A percentile compares a stretch with the other conserved stretches of the same genome.
phyloP scores from a whole-genome alignment of 192 early-diverging fungal genomes.

The Coemansia sp. region DNA sequence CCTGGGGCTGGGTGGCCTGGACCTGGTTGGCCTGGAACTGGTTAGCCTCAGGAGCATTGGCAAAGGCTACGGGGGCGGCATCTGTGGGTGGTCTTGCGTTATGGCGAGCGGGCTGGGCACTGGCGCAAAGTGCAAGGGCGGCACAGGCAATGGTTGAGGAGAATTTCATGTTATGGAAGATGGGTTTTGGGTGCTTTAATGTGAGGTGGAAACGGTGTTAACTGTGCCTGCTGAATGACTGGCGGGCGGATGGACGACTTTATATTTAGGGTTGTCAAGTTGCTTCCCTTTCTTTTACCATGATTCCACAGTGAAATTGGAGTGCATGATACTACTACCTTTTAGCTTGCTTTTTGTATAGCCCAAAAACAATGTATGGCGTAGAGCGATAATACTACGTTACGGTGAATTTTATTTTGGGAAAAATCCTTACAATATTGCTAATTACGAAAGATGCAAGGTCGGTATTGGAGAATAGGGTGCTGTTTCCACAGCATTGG shows the following conservation, averaged over 20 bases:
- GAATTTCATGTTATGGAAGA: slow-evolving; percentile 21
- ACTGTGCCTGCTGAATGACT: background rate
- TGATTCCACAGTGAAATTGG: background rate
- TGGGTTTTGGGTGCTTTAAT: background rate
- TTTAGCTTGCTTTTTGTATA: background rate
- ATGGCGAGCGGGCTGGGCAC: slow-evolving; percentile 27
- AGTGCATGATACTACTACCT: background rate
- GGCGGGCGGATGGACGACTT: background rate
- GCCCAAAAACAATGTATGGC: background rate
- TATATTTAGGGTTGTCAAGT: background rate
- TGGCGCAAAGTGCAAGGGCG: slow-evolving; percentile 17
- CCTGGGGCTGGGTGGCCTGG: background rate
- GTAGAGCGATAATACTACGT: background rate
- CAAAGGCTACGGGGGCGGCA: slow-evolving; percentile 23
- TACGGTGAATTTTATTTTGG: background rate
- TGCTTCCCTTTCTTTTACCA: background rate
- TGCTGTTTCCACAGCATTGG: background rate
- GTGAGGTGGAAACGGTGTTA: background rate
- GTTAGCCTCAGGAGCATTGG: background rate
- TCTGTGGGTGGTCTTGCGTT: slow-evolving; percentile 4
- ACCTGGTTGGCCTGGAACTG: background rate
- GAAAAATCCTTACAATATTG: background rate
- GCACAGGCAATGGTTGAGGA: slow-evolving; percentile 11
- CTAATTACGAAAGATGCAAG: background rate
- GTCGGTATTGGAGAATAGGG: background rate